These are phyloP conservation scores for Pythium grandisporangium DNA, from an alignment of 352 stramenopile genomes.

Conservation along the genomic window DNA sequence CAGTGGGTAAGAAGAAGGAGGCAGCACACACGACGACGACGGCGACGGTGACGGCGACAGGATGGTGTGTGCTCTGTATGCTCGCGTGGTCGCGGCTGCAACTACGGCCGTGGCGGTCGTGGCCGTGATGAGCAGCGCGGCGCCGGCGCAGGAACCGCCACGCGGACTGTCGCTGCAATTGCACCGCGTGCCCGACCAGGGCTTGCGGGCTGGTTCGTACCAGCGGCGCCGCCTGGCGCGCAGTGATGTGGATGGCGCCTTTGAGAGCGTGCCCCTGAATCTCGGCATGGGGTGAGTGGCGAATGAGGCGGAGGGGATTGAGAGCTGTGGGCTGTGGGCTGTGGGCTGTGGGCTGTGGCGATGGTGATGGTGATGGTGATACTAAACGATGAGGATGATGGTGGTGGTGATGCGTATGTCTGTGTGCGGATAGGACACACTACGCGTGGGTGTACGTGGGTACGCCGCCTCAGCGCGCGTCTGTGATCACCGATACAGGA, in stretches of 20 bases:
- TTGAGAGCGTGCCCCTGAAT: constrained; percentile 56
- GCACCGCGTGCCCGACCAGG: constrained; percentile 4
- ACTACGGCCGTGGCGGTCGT: neutral
- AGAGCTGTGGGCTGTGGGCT: too few relatives aligned
- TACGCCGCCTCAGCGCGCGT: constrained; percentile 68
- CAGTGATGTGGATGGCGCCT: too few relatives aligned
- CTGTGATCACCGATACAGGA: constrained; percentile 78
- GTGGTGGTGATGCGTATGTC: neutral
- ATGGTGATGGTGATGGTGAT: constrained; percentile 4
- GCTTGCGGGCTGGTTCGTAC: constrained; percentile 28
- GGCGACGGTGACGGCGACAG: too few relatives aligned
- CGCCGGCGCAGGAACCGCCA: too few relatives aligned
- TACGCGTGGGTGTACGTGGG: constrained; percentile 81
- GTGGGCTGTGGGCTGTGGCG: neutral
- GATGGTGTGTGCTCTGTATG: too few relatives aligned
- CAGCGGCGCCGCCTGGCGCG: constrained; percentile 23
- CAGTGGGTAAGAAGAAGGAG: too few relatives aligned
- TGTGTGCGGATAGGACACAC: constrained; percentile 40
- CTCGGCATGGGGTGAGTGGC: constrained; percentile 40
- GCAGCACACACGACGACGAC: too few relatives aligned
- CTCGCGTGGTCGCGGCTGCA: neutral
- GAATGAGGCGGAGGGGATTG: neutral
- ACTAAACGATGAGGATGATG: too few relatives aligned
- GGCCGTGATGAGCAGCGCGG: too few relatives aligned
- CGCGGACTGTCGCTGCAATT: constrained; percentile 8